Conservation (phyloP, 805 yeast genomes). For the Kuraishia piskuri region DNA sequence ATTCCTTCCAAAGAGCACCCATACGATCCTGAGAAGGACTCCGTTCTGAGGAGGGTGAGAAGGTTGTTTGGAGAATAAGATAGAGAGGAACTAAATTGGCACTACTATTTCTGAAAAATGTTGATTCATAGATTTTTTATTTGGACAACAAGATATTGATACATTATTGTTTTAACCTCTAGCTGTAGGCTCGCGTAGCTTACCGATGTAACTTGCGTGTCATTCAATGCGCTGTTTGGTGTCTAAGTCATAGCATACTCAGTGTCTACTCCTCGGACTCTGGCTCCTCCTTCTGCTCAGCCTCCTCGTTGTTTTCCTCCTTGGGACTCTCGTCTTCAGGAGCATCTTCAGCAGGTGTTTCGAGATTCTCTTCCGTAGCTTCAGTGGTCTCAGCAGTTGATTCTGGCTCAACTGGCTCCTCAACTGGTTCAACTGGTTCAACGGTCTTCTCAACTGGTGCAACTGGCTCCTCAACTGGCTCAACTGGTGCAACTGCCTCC, state of each 20-base stretch:
- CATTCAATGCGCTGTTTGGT: not conserved
- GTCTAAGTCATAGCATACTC: not conserved
- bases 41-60: constrained; percentile 88
- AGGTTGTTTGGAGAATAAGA: constrained; percentile 84
- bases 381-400: constrained; percentile 3
- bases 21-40: constrained; percentile 96
- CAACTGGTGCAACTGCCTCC: constrained; percentile 8
- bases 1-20: constrained; percentile 99
- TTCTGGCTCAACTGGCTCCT: constrained; percentile 9
- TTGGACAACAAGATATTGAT: not conserved
- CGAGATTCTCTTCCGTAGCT: constrained; percentile 4
- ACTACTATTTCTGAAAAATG: no score
- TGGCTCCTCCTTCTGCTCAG: constrained; percentile 4
- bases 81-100: constrained; percentile 19
- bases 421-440: constrained; percentile 10
- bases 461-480: constrained; percentile 10
- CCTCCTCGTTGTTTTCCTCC: constrained; percentile 2
- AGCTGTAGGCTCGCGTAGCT: not conserved
- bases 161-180: not conserved
- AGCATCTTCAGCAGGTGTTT: constrained; percentile 4
- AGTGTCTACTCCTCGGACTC: constrained; percentile 2
- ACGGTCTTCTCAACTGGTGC: constrained; percentile 11
- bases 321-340: constrained; percentile 8
- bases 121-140: not conserved
- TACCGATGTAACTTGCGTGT: not conserved